Evolutionary conservation across 441 rosid species (phyloP).

Genomic region (Erodium moschatum): DNA sequence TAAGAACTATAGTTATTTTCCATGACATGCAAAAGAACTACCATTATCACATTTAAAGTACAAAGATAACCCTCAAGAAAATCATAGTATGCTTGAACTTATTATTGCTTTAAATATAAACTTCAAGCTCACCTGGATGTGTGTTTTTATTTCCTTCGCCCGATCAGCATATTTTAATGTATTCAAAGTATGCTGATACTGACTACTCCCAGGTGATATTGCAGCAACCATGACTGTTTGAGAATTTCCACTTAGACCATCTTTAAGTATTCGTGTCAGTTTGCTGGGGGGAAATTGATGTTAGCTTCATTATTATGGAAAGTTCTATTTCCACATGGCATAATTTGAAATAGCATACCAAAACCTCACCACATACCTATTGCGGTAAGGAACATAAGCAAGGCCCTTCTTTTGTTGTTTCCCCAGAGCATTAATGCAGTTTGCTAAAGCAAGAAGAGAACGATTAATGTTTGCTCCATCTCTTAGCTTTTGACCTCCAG

Average conservation of each 20-base stretch:
- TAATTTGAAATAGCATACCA: neutral
- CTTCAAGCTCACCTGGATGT: constrained; percentile 54
- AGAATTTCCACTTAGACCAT: constrained; percentile 69
- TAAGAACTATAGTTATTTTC: neutral
- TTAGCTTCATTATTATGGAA: constrained; percentile 19
- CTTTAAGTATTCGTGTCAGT: constrained; percentile 87
- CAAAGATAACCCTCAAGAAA: neutral
- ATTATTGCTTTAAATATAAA: neutral
- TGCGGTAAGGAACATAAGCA: constrained; percentile 91
- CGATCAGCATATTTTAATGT: constrained; percentile 90
- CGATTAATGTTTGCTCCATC: constrained; percentile 95
- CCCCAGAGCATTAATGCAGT: constrained; percentile 87
- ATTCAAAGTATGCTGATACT: constrained; percentile 84
- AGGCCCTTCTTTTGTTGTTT: constrained; percentile 94
- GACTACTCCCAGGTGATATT: constrained; percentile 68
- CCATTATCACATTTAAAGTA: neutral
- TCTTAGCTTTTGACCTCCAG: constrained; percentile 79
- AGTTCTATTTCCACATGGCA: neutral
- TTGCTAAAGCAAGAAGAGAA: constrained; percentile 91
- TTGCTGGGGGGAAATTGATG: constrained; percentile 46
- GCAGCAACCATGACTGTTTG: constrained; percentile 82
- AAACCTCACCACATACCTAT: constrained; percentile 43
- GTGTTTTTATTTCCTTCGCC: constrained; percentile 91
- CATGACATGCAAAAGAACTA: neutral
- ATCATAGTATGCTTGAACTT: neutral